Base-by-base conservation (phyloP, 768 basidiomycete genomes). In the Gyrodon lividus region DNA sequence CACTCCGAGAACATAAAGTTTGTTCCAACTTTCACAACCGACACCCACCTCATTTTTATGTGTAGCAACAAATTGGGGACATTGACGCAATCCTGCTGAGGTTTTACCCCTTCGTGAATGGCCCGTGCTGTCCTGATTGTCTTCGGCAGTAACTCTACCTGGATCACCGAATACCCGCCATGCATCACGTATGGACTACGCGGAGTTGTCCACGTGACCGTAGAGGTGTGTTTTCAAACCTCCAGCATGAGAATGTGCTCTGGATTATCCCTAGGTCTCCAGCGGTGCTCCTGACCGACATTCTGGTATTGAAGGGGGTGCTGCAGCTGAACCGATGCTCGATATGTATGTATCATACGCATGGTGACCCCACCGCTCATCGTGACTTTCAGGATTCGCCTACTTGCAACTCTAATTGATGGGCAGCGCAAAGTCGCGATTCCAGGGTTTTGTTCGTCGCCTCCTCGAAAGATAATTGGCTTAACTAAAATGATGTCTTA, bases 151-250 rank as follows among this genome's bases (percentile, higher is more conserved):
- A 98, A 99, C 65, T 98, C 95, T 19, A 95, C 92, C 9, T 99
- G 96, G 95, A 92, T 98, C 57, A 87, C 87, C 12, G 92, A 97
- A 59, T 83, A 88, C 56, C 81, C 83, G 6, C 95, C 97, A 0
- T 98, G 95, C 62, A 86, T 98, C 46, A 97, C 95, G 0, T 97
- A 96, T 65, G 97, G 97, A 4, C 73, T 98, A 50, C 81, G 97
- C 41, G 97, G 97, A 0, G 96, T 99, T 4, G 83, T 98, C 1
- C 94, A 95, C 63, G 92, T 90, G 46, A 80, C 82, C 30, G 70
- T 97, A 6, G 81, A 87, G 75, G 89, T 87, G 40, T 40, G 68
- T 42, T 20, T 6, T 16, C 34, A 3, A n/a, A 3, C 5, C n/a
- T 43, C 30, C 12, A 6, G 8, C n/a, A 1, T 6, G 0, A 17